Conservation (phyloP, 2,329 filamentous ascomycete species). For the Aspergillus niger region DNA sequence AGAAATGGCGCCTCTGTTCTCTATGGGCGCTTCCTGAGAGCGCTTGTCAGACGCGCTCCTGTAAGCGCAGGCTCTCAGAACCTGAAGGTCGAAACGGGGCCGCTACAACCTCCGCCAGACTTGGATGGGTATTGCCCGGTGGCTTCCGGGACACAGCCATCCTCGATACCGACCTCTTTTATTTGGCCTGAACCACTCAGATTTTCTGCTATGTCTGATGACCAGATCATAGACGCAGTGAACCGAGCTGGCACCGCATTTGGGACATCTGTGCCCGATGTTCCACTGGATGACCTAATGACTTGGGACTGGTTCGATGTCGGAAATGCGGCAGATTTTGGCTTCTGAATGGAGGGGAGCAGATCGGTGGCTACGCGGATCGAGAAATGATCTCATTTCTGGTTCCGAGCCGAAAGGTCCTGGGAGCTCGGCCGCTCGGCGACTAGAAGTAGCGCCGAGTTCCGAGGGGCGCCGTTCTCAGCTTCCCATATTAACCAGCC, state of each 20-base stretch:
- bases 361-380: neutral
- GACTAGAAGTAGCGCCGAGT: conserved; percentile 33
- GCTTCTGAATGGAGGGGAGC: conserved; percentile 20
- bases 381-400: neutral
- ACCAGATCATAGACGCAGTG: conserved; percentile 67
- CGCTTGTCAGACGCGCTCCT: conserved; percentile 47
- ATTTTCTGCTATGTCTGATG: conserved; percentile 70
- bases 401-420: neutral
- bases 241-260: conserved; percentile 64
- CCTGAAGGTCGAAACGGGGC: conserved; percentile 12
- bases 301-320: conserved; percentile 61
- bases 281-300: conserved; percentile 62
- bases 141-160: conserved; percentile 26
- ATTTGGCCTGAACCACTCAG: conserved; percentile 58
- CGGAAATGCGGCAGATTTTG: conserved; percentile 31
- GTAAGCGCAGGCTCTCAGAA: conserved; percentile 21
- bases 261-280: conserved; percentile 56
- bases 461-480: conserved; percentile 18
- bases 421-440: conserved; percentile 24
- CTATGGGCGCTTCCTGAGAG: conserved; percentile 59
- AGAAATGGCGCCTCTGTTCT: conserved; percentile 66
- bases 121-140: conserved; percentile 23
- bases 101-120: conserved; percentile 15
- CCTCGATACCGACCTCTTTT: conserved; percentile 30
- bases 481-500: conserved; percentile 16